Base-by-base conservation (phyloP, 2,329 filamentous ascomycete species). In the Tolypocladium capitatum region DNA sequence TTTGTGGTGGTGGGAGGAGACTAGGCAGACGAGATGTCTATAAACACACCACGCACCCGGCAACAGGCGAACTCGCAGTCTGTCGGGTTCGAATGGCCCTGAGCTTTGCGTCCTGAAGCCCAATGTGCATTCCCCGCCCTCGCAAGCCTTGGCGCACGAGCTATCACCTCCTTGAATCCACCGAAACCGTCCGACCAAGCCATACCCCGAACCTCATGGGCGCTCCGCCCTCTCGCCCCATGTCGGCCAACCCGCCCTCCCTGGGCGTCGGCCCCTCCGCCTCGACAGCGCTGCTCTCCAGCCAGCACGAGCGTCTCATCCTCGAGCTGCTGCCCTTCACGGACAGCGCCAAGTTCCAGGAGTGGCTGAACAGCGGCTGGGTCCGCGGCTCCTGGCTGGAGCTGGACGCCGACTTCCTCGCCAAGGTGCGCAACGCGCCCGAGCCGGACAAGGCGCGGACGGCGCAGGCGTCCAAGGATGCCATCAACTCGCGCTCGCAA, bases 261-360 rank as follows among this genome's bases (percentile, higher is more conserved):
- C 16, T 30, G 40, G 27, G 40, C 40, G 5, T 24, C 5, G 14
- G 20, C 8, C 18, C 40, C 24, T 42, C 27, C 24, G 40, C 24
- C 21, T 30, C 40, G 13, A 41, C 38, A 2, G 4, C 40, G 13
- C 27, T 40, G 31, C 45, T 65, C 41, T 52, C 58, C 20, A 48
- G 53, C 4, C 65, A 68, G 52, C 62, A 66, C 52, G 60, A 65
- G 53, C 63, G 65, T 31, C 63, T 68, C 32, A 58, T 68, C 45
- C 56, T 68, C 51, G 64, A 68, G 51, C 61, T 67, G 35, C 58
- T 69, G 11, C 64, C 65, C 28, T 64, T 68, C 57, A 61, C 61
- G 42, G 60, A 63, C 43, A 42, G 49, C 32, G 40, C 43, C 27
- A 55, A 59, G 49, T 68, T 69, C 53, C 60, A 60, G 36, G 60